A percentile compares a stretch with the other conserved stretches of the same genome.
Conservation (phyloP, 2,329 filamentous ascomycete genomes). For the Exophiala aquamarina region DNA sequence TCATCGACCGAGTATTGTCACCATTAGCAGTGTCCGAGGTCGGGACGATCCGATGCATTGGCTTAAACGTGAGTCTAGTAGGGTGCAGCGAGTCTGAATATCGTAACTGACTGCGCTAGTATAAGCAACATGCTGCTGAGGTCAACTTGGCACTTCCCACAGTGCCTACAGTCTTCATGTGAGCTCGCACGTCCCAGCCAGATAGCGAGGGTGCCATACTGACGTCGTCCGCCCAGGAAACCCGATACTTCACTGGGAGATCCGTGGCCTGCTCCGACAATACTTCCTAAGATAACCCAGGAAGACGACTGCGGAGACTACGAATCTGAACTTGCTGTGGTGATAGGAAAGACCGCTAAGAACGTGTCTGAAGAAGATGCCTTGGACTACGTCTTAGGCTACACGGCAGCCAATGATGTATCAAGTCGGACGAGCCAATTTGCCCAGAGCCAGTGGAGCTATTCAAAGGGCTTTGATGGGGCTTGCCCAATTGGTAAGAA, state of each 20-base stretch:
- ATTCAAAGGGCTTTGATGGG: constrained; percentile 42
- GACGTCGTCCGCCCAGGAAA: constrained; percentile 10
- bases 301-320: constrained; percentile 43
- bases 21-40: constrained; percentile 38
- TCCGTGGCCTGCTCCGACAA: constrained; percentile 33
- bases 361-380: constrained; percentile 41
- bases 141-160: constrained; percentile 39
- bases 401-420: constrained; percentile 43
- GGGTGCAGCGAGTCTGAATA: not conserved
- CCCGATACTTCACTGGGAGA: constrained; percentile 37
- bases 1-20: constrained; percentile 39
- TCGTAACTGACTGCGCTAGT: constrained; percentile 23
- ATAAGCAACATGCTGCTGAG: constrained; percentile 42
- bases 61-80: constrained; percentile 38
- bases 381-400: constrained; percentile 42
- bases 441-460: constrained; percentile 42
- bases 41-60: constrained; percentile 46
- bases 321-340: constrained; percentile 41
- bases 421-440: constrained; percentile 40
- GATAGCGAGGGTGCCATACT: too few relatives aligned
- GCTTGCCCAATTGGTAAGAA: constrained; percentile 34
- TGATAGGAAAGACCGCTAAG: constrained; percentile 38
- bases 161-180: constrained; percentile 38
- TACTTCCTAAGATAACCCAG: constrained; percentile 35
- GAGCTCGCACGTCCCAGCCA: not conserved